These are phyloP conservation scores for Calonectria leucothoes DNA, from an alignment of 2,329 filamentous ascomycete genomes.

Conservation along the genomic window DNA sequence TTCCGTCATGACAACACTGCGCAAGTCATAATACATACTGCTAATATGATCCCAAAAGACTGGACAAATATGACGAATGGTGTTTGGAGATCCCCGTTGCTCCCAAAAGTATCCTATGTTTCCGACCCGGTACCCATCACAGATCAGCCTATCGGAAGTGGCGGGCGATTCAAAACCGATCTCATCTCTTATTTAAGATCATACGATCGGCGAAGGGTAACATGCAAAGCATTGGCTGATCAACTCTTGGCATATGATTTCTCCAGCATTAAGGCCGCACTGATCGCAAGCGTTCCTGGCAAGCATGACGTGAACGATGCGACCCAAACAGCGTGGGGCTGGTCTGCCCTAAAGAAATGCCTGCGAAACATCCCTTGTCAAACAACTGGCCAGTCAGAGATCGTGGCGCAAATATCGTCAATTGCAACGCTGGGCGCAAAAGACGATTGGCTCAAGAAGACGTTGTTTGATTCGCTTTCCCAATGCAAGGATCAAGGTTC, in stretches of 20 bases:
- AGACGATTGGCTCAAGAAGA: constrained; percentile 78
- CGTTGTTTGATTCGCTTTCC: constrained; percentile 65
- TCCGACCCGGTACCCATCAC: neutral
- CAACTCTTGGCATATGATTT: constrained; percentile 77
- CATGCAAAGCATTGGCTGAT: constrained; percentile 65
- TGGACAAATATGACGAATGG: constrained; percentile 92
- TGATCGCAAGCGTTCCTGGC: constrained; percentile 84
- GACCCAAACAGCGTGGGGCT: constrained; percentile 77
- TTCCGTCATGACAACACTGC: constrained; percentile 81
- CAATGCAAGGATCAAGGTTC: constrained; percentile 40
- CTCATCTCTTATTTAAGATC: constrained; percentile 77
- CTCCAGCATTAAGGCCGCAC: constrained; percentile 71
- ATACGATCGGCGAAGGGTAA: constrained; percentile 71
- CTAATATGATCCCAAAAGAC: constrained; percentile 90
- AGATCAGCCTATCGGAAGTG: constrained; percentile 61
- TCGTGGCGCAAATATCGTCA: constrained; percentile 79
- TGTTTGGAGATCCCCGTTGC: constrained; percentile 79
- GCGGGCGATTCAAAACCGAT: constrained; percentile 79
- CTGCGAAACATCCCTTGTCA: constrained; percentile 65
- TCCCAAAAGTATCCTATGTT: constrained; percentile 59
- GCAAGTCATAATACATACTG: constrained; percentile 87
- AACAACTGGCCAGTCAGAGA: constrained; percentile 52
- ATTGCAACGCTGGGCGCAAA: constrained; percentile 81
- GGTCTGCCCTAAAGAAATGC: constrained; percentile 73
- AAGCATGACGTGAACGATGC: constrained; percentile 64